A percentile compares a stretch with the other conserved stretches of the same genome.
Evolutionary conservation across 2,329 filamentous ascomycete species (phyloP).

Genomic region (Fusarium sp.): DNA sequence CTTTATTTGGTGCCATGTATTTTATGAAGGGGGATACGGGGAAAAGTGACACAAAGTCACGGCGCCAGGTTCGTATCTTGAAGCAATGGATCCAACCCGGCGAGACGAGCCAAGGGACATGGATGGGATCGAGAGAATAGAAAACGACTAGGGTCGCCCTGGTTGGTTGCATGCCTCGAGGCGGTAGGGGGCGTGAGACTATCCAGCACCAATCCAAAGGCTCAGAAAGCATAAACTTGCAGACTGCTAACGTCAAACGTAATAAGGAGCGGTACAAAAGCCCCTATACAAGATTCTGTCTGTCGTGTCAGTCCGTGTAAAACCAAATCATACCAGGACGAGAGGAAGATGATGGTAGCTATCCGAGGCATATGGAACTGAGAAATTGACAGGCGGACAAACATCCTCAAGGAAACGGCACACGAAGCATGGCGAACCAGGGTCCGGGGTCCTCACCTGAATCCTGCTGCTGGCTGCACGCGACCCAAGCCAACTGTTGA

Average conservation of each 20-base stretch:
- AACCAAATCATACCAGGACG: conserved; percentile 5
- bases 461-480: conserved; percentile 48
- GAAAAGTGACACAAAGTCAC: conserved; percentile 50
- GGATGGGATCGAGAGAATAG: conserved; percentile 45
- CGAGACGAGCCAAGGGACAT: conserved; percentile 48
- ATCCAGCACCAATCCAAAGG: conserved; percentile 32
- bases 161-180: conserved; percentile 28
- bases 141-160: conserved; percentile 35
- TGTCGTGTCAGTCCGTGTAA: conserved; percentile 3
- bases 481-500: conserved; percentile 46
- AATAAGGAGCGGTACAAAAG: conserved; percentile 23
- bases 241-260: conserved; percentile 7
- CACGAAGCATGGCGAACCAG: conserved; percentile 41
- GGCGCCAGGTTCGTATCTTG: conserved; percentile 50
- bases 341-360: conserved; percentile 9
- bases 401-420: conserved; percentile 33
- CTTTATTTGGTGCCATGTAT: conserved; percentile 51
- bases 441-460: conserved; percentile 49
- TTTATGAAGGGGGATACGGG: conserved; percentile 52
- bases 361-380: conserved; percentile 14
- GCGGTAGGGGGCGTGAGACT: conserved; percentile 32
- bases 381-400: conserved; percentile 33
- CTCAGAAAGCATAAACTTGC: conserved; percentile 23
- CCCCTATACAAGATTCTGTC: conserved; percentile 16
- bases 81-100: conserved; percentile 49